Conservation (phyloP, 805 yeast species). For the Lachancea nothofagi region DNA sequence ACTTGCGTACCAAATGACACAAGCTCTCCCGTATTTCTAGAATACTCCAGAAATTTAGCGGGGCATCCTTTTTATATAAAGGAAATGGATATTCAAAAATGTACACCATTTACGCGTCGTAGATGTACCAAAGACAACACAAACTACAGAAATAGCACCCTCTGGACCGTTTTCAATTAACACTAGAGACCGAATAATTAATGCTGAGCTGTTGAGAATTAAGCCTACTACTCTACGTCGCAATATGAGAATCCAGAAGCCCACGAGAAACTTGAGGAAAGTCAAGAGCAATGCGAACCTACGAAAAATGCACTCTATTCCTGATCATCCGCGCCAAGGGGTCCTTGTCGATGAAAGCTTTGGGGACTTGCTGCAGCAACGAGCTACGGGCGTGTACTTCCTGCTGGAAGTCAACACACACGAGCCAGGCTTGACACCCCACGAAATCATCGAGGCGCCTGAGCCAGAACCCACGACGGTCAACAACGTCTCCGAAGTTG, state of each 20-base stretch:
- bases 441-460: conserved; percentile 7
- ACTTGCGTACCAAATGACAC: too few species aligned
- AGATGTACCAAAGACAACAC: too few species aligned
- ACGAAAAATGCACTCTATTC: conserved; percentile 4
- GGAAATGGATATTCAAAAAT: too few species aligned
- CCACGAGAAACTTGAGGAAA: conserved; percentile 2
- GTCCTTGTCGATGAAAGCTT: conserved; percentile 8
- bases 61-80: too few species aligned
- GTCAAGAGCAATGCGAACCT: neutral
- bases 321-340: conserved; percentile 9
- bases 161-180: too few species aligned
- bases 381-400: conserved; percentile 7
- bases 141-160: too few species aligned
- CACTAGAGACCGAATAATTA: too few species aligned
- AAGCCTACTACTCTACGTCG: too few species aligned
- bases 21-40: too few species aligned
- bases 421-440: conserved; percentile 5
- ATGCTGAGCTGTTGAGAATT: too few species aligned
- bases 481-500: conserved; percentile 1
- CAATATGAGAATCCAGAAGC: conserved; percentile 7
- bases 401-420: conserved; percentile 9
- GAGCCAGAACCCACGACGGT: conserved; percentile 3
- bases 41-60: too few species aligned
- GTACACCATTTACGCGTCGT: too few species aligned
- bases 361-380: conserved; percentile 8